Evolutionary conservation across 1,139 yeast genomes (phyloP).

Genomic region (Debaryomyces nepalensis): DNA sequence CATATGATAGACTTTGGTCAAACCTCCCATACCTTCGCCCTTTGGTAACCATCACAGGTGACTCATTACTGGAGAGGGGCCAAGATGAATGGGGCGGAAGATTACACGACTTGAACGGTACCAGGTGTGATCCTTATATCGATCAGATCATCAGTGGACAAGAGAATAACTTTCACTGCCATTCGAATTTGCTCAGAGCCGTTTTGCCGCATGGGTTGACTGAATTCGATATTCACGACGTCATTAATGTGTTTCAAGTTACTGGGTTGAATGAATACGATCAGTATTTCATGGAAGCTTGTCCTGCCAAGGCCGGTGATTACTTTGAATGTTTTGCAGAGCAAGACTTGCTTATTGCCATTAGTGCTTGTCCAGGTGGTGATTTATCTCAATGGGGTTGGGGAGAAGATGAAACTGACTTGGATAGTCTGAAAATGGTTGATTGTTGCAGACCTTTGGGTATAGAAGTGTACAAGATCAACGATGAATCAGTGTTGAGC

Average conservation of each 20-base stretch:
- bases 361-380: constrained; percentile 75
- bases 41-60: constrained; percentile 64
- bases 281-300: constrained; percentile 72
- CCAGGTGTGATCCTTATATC: constrained; percentile 72
- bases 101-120: constrained; percentile 68
- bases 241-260: constrained; percentile 69
- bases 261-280: constrained; percentile 69
- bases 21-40: constrained; percentile 67
- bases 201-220: constrained; percentile 62
- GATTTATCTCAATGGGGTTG: constrained; percentile 73
- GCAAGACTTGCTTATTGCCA: constrained; percentile 64
- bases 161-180: constrained; percentile 70
- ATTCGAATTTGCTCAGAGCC: constrained; percentile 64
- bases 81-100: constrained; percentile 70
- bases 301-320: constrained; percentile 62
- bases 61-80: constrained; percentile 53
- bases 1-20: constrained; percentile 67
- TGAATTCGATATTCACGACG: constrained; percentile 71
- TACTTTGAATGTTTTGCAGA: constrained; percentile 72
- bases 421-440: constrained; percentile 53
- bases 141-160: constrained; percentile 66
- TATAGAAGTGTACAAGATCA: constrained; percentile 60
- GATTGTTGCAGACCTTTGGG: constrained; percentile 67
- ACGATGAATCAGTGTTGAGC: constrained; percentile 46
- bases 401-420: constrained; percentile 58